These are phyloP conservation scores for Rhizodiscina lignyota DNA, from an alignment of 495 filamentous ascomycete genomes.

Conservation along the genomic window DNA sequence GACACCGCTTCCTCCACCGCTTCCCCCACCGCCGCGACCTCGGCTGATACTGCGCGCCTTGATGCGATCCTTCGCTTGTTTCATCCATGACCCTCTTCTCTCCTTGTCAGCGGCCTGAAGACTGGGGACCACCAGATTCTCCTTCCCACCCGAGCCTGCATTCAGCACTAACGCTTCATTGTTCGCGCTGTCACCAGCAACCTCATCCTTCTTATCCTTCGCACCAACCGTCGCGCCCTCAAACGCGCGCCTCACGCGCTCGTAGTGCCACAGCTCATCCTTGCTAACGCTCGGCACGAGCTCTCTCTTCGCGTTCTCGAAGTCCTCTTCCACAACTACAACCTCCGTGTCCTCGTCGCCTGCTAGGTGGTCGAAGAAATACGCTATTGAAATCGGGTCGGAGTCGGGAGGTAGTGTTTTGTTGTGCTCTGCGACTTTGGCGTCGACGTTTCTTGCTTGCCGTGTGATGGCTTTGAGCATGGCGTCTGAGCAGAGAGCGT, in stretches of 20 bases:
- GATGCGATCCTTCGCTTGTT: background rate
- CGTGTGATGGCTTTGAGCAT: slow-evolving; percentile 98
- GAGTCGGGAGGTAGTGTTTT: too few relatives aligned
- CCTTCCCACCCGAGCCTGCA: background rate
- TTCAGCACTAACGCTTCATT: background rate
- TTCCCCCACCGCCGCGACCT: slow-evolving; percentile 7
- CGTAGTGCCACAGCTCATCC: slow-evolving; percentile 85
- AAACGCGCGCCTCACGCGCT: slow-evolving; percentile 64
- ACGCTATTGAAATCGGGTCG: slow-evolving; percentile 75
- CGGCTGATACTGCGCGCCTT: background rate
- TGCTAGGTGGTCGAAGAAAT: slow-evolving; percentile 88
- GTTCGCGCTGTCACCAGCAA: slow-evolving; percentile 6
- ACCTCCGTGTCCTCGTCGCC: slow-evolving; percentile 68
- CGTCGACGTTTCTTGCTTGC: slow-evolving; percentile 68
- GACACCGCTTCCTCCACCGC: slow-evolving; percentile 1
- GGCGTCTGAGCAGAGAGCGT: slow-evolving; percentile 89
- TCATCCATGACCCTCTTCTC: background rate
- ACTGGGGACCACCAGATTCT: background rate
- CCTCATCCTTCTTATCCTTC: slow-evolving; percentile 14
- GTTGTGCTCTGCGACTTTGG: slow-evolving; percentile 56
- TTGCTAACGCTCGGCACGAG: slow-evolving; percentile 86
- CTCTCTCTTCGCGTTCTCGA: slow-evolving; percentile 60
- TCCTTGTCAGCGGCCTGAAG: background rate
- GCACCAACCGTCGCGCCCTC: slow-evolving; percentile 29
- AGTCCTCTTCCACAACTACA: slow-evolving; percentile 77